Evolutionary conservation across 2,329 filamentous ascomycete genomes (phyloP).

Genomic region (Ilyonectria robusta): DNA sequence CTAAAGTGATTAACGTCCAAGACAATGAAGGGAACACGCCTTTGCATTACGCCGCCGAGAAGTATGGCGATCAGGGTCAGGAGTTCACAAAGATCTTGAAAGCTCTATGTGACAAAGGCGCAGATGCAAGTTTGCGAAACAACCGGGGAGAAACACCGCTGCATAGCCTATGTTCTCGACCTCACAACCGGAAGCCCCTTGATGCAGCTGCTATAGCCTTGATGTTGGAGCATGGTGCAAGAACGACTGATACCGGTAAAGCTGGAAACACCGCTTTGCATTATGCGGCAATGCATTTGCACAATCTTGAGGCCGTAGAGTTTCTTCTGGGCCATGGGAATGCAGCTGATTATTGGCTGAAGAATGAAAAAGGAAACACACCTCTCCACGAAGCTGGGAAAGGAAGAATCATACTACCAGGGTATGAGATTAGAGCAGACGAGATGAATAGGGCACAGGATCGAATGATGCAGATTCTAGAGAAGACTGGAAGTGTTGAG

Average conservation of each 20-base stretch:
- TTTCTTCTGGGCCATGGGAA: neutral
- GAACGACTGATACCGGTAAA: neutral
- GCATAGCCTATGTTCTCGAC: neutral
- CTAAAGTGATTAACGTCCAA: neutral
- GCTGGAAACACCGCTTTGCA: neutral
- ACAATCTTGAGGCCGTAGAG: neutral
- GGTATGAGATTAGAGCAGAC: neutral
- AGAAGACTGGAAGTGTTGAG: neutral
- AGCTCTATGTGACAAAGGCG: slow-evolving; percentile 4
- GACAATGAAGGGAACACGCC: neutral
- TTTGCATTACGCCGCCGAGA: neutral
- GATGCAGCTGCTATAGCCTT: neutral
- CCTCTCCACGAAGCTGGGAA: slow-evolving; percentile 1
- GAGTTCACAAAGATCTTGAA: neutral
- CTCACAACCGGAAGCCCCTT: neutral
- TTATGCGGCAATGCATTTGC: neutral
- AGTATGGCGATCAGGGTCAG: neutral
- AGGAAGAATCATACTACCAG: no score
- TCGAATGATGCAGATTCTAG: neutral
- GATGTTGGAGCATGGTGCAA: neutral
- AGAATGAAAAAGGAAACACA: neutral
- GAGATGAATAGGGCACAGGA: neutral
- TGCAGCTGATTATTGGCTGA: neutral
- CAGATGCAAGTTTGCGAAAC: slow-evolving; percentile 9
- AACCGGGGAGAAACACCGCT: slow-evolving; percentile 7